Percentiles rank a stretch among this genome's conserved stretches.
Conservation (phyloP, 2,329 filamentous ascomycete genomes). For the Aphanocladium album region DNA sequence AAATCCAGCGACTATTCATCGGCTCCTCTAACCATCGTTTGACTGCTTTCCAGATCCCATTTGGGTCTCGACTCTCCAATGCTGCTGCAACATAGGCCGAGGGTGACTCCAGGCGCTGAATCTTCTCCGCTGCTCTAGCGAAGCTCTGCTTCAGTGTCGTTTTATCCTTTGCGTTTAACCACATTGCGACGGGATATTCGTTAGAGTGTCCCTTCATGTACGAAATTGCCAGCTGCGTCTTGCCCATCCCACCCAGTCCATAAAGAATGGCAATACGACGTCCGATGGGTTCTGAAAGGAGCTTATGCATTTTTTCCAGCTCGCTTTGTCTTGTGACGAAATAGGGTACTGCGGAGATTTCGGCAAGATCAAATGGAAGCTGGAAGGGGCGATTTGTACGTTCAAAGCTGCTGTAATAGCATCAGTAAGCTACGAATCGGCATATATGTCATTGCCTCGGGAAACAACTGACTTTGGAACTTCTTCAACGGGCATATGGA, state of each 20-base stretch:
- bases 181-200: conserved; percentile 36
- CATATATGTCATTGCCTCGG: background rate
- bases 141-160: conserved; percentile 32
- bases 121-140: conserved; percentile 21
- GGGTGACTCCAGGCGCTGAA: conserved; percentile 23
- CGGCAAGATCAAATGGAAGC: background rate
- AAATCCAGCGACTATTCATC: conserved; percentile 33
- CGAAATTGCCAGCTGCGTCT: conserved; percentile 37
- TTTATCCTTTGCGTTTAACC: conserved; percentile 36
- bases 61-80: conserved; percentile 13
- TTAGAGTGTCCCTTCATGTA: conserved; percentile 30
- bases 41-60: conserved; percentile 20
- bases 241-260: conserved; percentile 40
- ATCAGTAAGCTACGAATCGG: background rate
- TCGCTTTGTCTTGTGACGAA: background rate
- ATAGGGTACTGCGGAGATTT: background rate
- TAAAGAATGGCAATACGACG: conserved; percentile 27
- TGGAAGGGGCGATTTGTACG: background rate
- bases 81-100: conserved; percentile 20
- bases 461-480: background rate
- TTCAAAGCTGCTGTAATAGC: background rate
- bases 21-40: conserved; percentile 32
- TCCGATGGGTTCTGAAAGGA: conserved; percentile 20
- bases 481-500: conserved; percentile 13
- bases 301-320: background rate